Evolutionary conservation across 225 moss, liverwort and hornwort genomes (phyloP), one percentile per base, ranked within the genome.

Genomic region (Lunularia cruciata): DNA sequence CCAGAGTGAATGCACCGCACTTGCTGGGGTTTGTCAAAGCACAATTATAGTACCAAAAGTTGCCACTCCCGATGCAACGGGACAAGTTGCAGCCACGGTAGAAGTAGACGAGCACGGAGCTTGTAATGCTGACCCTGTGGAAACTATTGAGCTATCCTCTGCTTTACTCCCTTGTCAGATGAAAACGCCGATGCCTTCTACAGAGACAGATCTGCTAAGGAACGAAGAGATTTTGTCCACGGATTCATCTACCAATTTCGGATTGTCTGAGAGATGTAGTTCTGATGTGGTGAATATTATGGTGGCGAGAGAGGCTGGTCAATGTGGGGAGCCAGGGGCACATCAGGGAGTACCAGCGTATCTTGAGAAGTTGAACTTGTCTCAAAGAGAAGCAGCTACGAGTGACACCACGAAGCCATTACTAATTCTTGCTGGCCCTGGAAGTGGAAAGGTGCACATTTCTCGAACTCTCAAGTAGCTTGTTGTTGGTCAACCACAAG

Each of bases 371-470:
- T 77, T 96, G 76, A 96, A 92, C 56, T 60, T 65, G 42, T 81
- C 88, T 68, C 95, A 96, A 72, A 79, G 83, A 69, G 87, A 90
- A 68, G 95, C 95, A 61, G 90, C 90, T 45, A 47, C 74, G 16
- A 88, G 95, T 62, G 83, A 96, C 72, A 86, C 87, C 38, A 82
- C 60, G 3, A 87, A 85, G 67, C 92, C 95, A 9, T 81, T 96
- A 49, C 87, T 96, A 47, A 86, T 96, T 73, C 68, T 96, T 49
- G 95, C 95, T 34, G 95, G 95, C 10, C 95, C 95, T 56, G 95
- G 95, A 60, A 96, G 95, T 82, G 95, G 95, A 79, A 96, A 96
- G 95, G 95, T 96, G 62, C 60, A 59, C 23, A 7, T 37, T 5
- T 26, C 56, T 27, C 27, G 28, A 26, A 28, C 70, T 48, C 47